phyloP scores from a whole-genome alignment of 2,329 filamentous ascomycete species.

The Leptodontidium sp. region DNA sequence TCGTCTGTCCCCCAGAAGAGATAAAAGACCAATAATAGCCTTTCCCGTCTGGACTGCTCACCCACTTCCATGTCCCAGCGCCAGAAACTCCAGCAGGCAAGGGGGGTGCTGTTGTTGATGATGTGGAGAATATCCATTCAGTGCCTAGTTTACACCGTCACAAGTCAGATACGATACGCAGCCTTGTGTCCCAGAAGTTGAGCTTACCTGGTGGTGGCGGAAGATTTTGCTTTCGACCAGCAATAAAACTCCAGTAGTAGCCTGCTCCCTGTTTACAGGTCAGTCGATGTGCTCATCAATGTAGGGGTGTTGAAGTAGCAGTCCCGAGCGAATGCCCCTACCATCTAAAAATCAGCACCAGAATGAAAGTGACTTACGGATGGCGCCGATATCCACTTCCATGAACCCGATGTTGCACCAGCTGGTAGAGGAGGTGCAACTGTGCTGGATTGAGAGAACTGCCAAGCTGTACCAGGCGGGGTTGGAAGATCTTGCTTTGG shows the following conservation, averaged over 20 bases:
- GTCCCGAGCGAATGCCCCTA: background rate
- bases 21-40: conserved; percentile 1
- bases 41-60: conserved; percentile 2
- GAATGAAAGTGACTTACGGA: background rate
- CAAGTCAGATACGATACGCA: background rate
- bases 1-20: background rate
- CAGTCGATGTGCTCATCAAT: background rate
- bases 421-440: background rate
- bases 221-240: background rate
- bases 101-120: conserved; percentile 2
- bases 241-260: conserved; percentile 4
- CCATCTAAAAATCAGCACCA: too few species aligned
- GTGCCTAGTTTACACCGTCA: background rate
- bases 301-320: background rate
- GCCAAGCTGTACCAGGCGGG: background rate
- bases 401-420: background rate
- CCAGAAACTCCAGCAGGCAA: background rate
- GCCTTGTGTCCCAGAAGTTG: background rate
- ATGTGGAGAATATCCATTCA: background rate
- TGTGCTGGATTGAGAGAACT: background rate
- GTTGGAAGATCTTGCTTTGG: conserved; percentile 2
- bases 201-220: background rate
- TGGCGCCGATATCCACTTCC: conserved; percentile 12
- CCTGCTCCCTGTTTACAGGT: background rate
- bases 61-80: conserved; percentile 2